Percentiles rank a stretch among this genome's conserved stretches.
phyloP scores from a whole-genome alignment of 768 basidiomycete genomes.

The Tricholoma sp. region DNA sequence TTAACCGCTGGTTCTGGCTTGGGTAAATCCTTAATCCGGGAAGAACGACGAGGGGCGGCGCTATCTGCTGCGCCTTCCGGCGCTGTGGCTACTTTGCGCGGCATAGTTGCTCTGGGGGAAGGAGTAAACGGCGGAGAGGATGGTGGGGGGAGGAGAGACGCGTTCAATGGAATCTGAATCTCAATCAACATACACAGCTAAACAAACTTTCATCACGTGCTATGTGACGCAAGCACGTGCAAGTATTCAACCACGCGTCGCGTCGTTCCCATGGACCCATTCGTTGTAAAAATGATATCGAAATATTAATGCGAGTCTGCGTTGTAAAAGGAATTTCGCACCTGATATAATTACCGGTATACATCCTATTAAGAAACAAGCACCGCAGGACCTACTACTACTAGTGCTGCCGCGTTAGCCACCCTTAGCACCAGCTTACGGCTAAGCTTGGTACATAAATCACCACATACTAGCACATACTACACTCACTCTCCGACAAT shows the following conservation, averaged over 20 bases:
- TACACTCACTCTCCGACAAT: no score
- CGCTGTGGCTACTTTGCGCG: conserved; percentile 59
- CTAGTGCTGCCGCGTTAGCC: no score
- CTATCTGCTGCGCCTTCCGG: conserved; percentile 34
- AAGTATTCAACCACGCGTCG: conserved; percentile 7
- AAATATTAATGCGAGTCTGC: no score
- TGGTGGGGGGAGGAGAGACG: conserved; percentile 19
- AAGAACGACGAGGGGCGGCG: conserved; percentile 61
- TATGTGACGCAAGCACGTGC: conserved; percentile 17
- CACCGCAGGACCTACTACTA: no score
- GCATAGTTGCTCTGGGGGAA: conserved; percentile 39
- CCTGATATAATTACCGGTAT: no score
- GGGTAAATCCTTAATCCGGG: conserved; percentile 69
- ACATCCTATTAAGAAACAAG: no score
- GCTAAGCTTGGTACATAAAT: no score
- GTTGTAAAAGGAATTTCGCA: no score
- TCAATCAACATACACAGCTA: conserved; percentile 17
- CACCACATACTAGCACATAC: no score
- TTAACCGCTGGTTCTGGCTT: conserved; percentile 47
- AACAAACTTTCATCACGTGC: conserved; percentile 20
- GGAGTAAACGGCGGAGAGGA: conserved; percentile 4
- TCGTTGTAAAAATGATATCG: no score
- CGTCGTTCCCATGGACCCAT: neutral
- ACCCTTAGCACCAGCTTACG: no score
- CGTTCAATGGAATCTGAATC: conserved; percentile 20